Evolutionary conservation across 805 yeast species (phyloP).

Genomic region (Kuraishia floccosa): DNA sequence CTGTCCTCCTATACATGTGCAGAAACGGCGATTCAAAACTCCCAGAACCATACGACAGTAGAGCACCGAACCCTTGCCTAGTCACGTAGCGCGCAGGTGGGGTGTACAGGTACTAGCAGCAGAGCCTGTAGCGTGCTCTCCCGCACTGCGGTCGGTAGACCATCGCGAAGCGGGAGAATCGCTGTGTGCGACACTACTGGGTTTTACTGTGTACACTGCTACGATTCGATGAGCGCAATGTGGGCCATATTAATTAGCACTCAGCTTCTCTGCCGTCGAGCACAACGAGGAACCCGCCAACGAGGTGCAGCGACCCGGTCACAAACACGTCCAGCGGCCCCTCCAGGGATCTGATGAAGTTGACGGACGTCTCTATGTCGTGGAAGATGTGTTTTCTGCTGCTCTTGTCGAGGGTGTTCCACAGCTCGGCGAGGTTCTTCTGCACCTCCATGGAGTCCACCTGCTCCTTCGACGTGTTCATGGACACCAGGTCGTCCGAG

Average conservation of each 20-base stretch:
- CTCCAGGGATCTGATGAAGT: slow-evolving; percentile 34
- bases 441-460: slow-evolving; percentile 80
- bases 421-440: slow-evolving; percentile 55
- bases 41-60: too few relatives aligned
- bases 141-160: too few relatives aligned
- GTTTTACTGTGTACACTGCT: too few relatives aligned
- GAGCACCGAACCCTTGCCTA: too few relatives aligned
- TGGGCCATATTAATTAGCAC: too few relatives aligned
- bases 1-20: not conserved
- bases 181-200: too few relatives aligned
- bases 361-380: slow-evolving; percentile 67
- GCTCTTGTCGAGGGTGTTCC: slow-evolving; percentile 44
- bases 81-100: too few relatives aligned
- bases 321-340: slow-evolving; percentile 67
- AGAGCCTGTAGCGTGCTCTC: too few relatives aligned
- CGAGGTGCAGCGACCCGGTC: slow-evolving; percentile 87
- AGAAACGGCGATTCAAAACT: too few relatives aligned
- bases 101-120: too few relatives aligned
- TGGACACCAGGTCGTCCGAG: slow-evolving; percentile 72
- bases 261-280: slow-evolving; percentile 50
- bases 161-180: too few relatives aligned
- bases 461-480: slow-evolving; percentile 69
- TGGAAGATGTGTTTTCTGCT: slow-evolving; percentile 38
- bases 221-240: too few relatives aligned
- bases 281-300: slow-evolving; percentile 88